Base-by-base conservation (phyloP, 352 stramenopile species). In the Phytopythium cucurbitacearum region DNA sequence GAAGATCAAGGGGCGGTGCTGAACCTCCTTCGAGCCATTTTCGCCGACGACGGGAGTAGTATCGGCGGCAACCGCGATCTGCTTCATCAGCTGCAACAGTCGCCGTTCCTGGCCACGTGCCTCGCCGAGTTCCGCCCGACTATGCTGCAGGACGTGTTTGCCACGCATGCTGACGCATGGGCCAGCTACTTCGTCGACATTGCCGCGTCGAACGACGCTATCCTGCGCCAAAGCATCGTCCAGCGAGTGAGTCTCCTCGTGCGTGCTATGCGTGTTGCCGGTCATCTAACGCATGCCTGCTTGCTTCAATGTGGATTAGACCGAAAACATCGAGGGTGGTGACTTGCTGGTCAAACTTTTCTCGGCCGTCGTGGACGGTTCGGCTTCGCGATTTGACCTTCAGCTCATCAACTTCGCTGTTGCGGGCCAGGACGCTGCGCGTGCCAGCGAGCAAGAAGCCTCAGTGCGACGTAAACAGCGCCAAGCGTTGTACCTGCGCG, bases 181-280 rank as follows among this genome's bases (percentile, higher is more conserved):
- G 61, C 61, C 9, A 69, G 78, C 28, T 91, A 79, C 49, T 86
- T 91, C 42, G 68, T 89, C 3, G 73, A 91, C 38, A 64, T 72
- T 1, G 69, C 81, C 11, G 53, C 70, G 9, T 70, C 69, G 0
- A 73, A 83, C 50, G 76, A 88, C n/a, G 44, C 46, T 36, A 65
- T 91, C 34, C 54, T 91, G 13, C 60, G 67, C 13, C 78, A 89
- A 15, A 73, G 64, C 21, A 40, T 91, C 10, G 44, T 73, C 7
- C 56, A 71, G 3, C 64, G 67, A 43, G 48, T 53, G 80, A 87
- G 54, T 36, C 57, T 49, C 7, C n/a, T 33, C 0, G 36, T 11
- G 10, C 16, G 21, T 60, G 7, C 3, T 55, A 32, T 16, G 45
- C 28, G 15, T 11, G 13, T 51, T 36, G 13, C 33, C 21, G n/a